Base-by-base conservation (phyloP, 1,284 basidiomycete genomes). In the Cryptococcus sp. region DNA sequence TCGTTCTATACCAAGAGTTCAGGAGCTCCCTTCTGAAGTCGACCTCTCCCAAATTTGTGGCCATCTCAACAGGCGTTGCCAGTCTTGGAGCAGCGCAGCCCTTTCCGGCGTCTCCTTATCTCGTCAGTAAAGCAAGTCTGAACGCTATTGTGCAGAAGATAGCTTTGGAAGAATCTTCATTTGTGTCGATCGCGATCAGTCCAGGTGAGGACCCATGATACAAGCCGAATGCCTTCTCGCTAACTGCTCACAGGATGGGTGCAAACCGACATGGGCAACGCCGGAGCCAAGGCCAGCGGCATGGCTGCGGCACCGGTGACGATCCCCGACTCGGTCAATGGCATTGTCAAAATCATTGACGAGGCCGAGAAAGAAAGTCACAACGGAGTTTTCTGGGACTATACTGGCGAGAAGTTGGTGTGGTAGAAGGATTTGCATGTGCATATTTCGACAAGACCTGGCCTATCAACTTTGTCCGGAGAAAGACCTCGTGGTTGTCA, bases 1-100 rank as follows among this genome's bases (percentile, higher is more conserved):
- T 65, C 7, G 50, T 58, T 41, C 62, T 66, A 10, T 68, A 54
- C 57, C 62, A 64, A 57, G 52, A 60, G 13, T 52, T 58, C 19
- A 46, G 47, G 39, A 48, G 30, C 0, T 55, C 66, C 6, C 55
- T 68, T 19, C 17, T 42, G 17, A 49, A 52, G 10, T 48, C 57
- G 15, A 38, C 46, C 16, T 35, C 38, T 1, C 51, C 62, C 41
- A 63, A 66, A 38, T 66, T 68, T 50, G 53, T 60, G 27, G 58
- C 62, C 38, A 61, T 65, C n/a, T 59, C 58, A n/a, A 51, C 62
- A 22, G 16, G 22, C 10, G 20, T 57, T n/a, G 60, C 23, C 20
- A 54, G 53, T n/a, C 49, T 59, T 35, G 43, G 27, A 4, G 50
- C 49, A 1, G 30, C 50, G 6, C 11, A 52, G 8, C 47, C 52